Conservation (phyloP, 2,329 filamentous ascomycete genomes). For the Sphaerostilbella broomeana region DNA sequence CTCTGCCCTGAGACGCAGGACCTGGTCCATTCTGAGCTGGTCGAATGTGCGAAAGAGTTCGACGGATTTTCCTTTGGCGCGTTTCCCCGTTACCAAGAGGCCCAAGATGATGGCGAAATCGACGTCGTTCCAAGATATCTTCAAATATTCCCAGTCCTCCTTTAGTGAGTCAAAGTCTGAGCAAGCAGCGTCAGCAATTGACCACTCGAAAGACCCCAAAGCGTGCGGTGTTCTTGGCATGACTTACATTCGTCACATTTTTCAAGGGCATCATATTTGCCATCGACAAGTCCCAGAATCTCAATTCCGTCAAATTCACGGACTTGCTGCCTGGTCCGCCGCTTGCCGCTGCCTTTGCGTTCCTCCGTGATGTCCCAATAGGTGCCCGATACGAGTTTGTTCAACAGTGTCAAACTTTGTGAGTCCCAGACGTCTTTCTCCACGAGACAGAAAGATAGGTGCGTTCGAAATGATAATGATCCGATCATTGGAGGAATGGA, state of each 20-base stretch:
- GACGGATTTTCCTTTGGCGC: not conserved
- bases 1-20: not conserved
- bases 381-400: not conserved
- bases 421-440: slow-evolving; percentile 5
- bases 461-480: not conserved
- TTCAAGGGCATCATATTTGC: slow-evolving; percentile 3
- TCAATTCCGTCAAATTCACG: slow-evolving; percentile 2
- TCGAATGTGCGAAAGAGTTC: slow-evolving; percentile 1
- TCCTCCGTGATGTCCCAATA: slow-evolving; percentile 3
- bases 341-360: not conserved
- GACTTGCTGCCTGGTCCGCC: not conserved
- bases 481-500: slow-evolving; percentile 1
- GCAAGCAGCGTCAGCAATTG: not conserved
- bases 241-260: slow-evolving; percentile 6
- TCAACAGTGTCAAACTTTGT: not conserved
- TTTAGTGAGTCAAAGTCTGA: not conserved
- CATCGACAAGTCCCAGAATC: slow-evolving; percentile 5
- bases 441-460: not conserved
- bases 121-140: slow-evolving; percentile 8
- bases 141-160: slow-evolving; percentile 2
- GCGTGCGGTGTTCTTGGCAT: too few relatives aligned
- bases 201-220: too few relatives aligned
- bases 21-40: not conserved
- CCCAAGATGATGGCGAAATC: slow-evolving; percentile 7
- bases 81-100: not conserved